These are phyloP conservation scores for Cicer chorassanicum DNA, from an alignment of 306 rosid genomes.

Conservation along the genomic window DNA sequence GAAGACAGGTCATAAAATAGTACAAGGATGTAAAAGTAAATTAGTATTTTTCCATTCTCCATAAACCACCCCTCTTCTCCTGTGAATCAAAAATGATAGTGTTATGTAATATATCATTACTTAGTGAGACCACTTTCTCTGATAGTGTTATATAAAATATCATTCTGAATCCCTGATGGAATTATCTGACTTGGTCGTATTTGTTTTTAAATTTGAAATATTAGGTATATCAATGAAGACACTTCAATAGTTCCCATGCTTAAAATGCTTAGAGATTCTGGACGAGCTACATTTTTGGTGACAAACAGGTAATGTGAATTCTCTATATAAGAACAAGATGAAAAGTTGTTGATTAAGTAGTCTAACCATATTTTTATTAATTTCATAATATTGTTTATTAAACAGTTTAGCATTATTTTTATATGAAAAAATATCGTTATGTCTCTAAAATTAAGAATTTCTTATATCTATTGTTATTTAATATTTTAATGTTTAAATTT, in stretches of 20 bases:
- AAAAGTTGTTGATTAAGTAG: neutral
- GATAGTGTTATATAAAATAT: slow-evolving; percentile 1
- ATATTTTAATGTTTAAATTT: slow-evolving; percentile 27
- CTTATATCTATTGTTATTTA: neutral
- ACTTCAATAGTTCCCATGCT: slow-evolving; percentile 85
- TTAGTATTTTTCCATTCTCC: neutral
- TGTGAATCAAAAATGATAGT: neutral
- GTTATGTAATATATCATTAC: neutral
- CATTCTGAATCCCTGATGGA: slow-evolving; percentile 1
- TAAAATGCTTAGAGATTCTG: slow-evolving; percentile 88
- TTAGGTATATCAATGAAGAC: slow-evolving; percentile 86
- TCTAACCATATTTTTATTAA: slow-evolving; percentile 12
- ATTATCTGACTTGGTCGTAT: slow-evolving; percentile 33
- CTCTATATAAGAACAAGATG: neutral
- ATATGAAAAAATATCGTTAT: neutral
- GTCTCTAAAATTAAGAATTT: slow-evolving; percentile 13
- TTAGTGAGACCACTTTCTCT: slow-evolving; percentile 13
- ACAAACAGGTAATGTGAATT: slow-evolving; percentile 77
- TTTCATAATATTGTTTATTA: neutral
- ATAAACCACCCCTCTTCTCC: neutral
- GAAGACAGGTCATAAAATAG: neutral
- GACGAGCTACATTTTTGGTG: slow-evolving; percentile 93
- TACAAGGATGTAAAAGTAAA: neutral
- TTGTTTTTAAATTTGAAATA: slow-evolving; percentile 45
- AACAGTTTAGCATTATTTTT: neutral